Percentiles rank a stretch among this genome's conserved stretches.
phyloP scores from a whole-genome alignment of 306 rosid species.

The Macrotyloma uniflorum region DNA sequence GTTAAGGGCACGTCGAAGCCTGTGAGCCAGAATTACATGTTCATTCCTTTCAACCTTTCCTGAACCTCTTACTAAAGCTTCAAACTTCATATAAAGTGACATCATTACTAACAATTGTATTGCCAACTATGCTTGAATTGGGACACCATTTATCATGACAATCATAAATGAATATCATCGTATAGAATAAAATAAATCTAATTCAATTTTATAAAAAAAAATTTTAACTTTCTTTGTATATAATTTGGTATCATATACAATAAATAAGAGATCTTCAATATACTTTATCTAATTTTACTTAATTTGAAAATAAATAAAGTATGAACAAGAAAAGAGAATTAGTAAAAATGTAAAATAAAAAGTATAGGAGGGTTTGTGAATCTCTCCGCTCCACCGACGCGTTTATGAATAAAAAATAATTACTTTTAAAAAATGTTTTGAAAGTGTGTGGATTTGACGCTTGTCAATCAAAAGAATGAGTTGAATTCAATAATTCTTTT shows the following conservation, averaged over 20 bases:
- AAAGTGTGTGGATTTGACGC: not conserved
- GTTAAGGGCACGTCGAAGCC: not conserved
- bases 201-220: no score
- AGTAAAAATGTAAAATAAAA: not conserved
- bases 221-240: no score
- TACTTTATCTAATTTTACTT: no score
- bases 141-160: no score
- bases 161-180: no score
- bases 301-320: not conserved
- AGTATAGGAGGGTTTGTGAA: not conserved
- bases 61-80: not conserved
- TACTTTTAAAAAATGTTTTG: not conserved
- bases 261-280: no score
- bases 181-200: no score
- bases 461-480: not conserved
- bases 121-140: no score
- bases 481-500: not conserved
- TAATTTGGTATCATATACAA: no score
- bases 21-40: not conserved
- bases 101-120: no score
- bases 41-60: not conserved
- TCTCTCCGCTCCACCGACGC: slow-evolving; percentile 27
- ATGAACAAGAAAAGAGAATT: not conserved
- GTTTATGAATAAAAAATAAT: not conserved
- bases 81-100: slow-evolving; percentile 1